Conservation (phyloP, 805 yeast species). For the Lipomyces chichibuensis region DNA sequence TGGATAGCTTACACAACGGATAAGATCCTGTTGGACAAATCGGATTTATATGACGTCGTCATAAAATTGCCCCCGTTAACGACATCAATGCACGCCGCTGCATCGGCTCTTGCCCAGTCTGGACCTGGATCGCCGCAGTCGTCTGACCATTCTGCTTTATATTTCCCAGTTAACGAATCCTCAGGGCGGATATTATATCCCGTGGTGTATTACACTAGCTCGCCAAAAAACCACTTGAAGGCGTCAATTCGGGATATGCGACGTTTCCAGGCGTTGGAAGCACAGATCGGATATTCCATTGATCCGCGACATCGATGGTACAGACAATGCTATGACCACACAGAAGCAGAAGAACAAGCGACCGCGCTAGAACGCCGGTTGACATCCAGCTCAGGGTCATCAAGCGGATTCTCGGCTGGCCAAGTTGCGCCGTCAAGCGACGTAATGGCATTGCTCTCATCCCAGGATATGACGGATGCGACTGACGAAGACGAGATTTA, state of each 20-base stretch:
- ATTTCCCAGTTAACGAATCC: constrained; percentile 11
- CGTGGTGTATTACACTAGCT: constrained; percentile 2
- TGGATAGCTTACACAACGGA: constrained; percentile 35
- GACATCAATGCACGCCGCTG: constrained; percentile 27
- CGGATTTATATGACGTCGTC: constrained; percentile 25
- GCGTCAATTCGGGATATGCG: constrained; percentile 34
- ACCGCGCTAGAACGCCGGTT: constrained; percentile 20
- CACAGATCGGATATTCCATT: constrained; percentile 31
- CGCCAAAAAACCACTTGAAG: constrained; percentile 15
- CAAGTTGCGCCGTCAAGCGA: constrained; percentile 12
- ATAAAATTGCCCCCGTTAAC: constrained; percentile 28
- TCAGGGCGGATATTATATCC: constrained; percentile 26
- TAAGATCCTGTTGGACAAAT: constrained; percentile 25
- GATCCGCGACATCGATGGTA: constrained; percentile 35
- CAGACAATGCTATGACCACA: constrained; percentile 9
- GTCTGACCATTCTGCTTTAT: constrained; percentile 10
- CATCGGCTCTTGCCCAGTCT: constrained; percentile 9
- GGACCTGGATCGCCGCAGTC: constrained; percentile 28
- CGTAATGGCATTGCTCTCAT: constrained; percentile 25
- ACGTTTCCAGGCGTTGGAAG: constrained; percentile 30
- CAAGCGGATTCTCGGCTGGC: constrained; percentile 13
- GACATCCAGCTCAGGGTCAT: constrained; percentile 20
- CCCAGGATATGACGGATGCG: constrained; percentile 30
- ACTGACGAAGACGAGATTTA: constrained; percentile 31
- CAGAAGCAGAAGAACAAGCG: constrained; percentile 9